Conservation (phyloP, 805 yeast species). For the Saccharomyces kudriavzevii region DNA sequence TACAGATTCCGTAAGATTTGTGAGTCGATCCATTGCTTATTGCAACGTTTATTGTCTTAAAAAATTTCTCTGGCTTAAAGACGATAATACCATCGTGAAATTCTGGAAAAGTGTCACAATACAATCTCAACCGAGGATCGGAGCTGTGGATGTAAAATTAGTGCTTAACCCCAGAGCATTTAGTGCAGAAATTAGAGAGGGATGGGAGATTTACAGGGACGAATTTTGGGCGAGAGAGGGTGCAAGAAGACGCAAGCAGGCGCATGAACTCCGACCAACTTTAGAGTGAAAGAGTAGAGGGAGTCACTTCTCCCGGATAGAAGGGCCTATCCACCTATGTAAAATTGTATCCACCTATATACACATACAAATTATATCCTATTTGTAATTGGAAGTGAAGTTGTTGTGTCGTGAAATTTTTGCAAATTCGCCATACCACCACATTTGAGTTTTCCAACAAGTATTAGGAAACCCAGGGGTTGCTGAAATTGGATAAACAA, state of each 20-base stretch:
- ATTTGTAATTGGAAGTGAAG: not conserved
- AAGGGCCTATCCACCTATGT: not conserved
- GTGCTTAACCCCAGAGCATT: constrained; percentile 77
- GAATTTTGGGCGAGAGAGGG: constrained; percentile 91
- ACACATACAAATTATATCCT: not conserved
- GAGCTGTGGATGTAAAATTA: constrained; percentile 71
- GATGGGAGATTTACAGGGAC: constrained; percentile 89
- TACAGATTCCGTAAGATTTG: constrained; percentile 29
- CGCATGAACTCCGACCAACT: not conserved
- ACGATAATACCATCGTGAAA: constrained; percentile 9
- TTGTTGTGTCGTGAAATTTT: not conserved
- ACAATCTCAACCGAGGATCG: constrained; percentile 53
- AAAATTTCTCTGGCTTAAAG: constrained; percentile 7
- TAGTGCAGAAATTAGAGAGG: constrained; percentile 75
- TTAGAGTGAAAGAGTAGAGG: not conserved
- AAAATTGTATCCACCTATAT: not conserved
- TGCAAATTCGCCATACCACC: not conserved
- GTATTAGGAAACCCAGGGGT: not conserved
- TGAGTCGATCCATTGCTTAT: constrained; percentile 22
- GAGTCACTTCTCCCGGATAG: not conserved
- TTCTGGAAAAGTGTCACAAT: constrained; percentile 26
- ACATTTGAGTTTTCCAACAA: not conserved
- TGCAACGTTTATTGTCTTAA: constrained; percentile 12
- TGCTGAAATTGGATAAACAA: not conserved
- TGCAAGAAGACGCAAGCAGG: constrained; percentile 40